phyloP scores from a whole-genome alignment of 2,329 filamentous ascomycete species.

The Aureobasidium subglaciale region DNA sequence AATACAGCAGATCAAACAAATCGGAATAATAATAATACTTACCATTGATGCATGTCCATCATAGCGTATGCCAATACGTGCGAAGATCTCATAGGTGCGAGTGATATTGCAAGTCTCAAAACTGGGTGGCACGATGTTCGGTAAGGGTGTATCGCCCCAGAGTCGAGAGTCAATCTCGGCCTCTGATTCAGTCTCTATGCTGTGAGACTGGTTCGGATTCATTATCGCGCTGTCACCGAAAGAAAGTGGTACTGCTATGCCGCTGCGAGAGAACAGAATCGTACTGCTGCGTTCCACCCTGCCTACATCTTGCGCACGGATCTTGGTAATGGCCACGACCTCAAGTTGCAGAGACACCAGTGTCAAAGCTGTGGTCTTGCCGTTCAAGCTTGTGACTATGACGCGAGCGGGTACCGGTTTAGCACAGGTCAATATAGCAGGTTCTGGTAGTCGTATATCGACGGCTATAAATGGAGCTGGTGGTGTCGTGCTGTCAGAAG shows the following conservation, averaged over 20 bases:
- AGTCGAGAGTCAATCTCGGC: conserved; percentile 48
- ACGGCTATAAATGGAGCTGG: conserved; percentile 57
- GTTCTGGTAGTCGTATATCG: conserved; percentile 79
- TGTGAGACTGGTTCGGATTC: not conserved
- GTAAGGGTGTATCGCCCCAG: conserved; percentile 67
- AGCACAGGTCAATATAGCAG: conserved; percentile 83
- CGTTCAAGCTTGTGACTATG: conserved; percentile 67
- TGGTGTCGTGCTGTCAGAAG: conserved; percentile 1
- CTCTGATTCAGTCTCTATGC: conserved; percentile 18
- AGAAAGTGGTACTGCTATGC: conserved; percentile 4
- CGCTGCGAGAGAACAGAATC: conserved; percentile 59
- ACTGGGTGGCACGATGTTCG: conserved; percentile 77
- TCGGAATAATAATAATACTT: not conserved
- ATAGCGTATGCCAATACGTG: conserved; percentile 72
- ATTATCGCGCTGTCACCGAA: not conserved
- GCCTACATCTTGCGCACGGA: conserved; percentile 68
- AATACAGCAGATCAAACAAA: too few species aligned
- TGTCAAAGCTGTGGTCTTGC: conserved; percentile 62
- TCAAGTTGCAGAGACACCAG: conserved; percentile 75
- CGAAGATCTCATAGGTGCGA: conserved; percentile 74
- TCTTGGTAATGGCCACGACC: conserved; percentile 69
- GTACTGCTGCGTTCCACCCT: conserved; percentile 66
- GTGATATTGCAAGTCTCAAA: conserved; percentile 86
- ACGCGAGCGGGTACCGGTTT: conserved; percentile 74
- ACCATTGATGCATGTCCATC: conserved; percentile 26